Percentiles rank a stretch among this genome's conserved stretches.
Conservation (phyloP, 225 moss, liverwort and hornwort species). For the Asterella californica region DNA sequence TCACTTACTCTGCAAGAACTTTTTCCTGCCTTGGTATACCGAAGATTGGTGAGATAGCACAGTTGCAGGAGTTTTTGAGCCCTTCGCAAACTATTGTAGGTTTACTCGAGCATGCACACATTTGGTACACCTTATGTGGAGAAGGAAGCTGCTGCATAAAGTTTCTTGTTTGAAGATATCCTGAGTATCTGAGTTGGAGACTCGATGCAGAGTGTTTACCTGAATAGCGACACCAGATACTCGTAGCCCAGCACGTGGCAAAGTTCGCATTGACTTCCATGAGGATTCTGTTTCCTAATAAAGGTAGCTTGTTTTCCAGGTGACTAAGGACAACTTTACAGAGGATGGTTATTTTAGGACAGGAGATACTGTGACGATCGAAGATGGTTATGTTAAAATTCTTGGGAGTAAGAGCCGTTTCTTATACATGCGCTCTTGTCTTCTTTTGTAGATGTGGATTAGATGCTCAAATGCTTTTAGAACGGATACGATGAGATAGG, state of each 20-base stretch:
- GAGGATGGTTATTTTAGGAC: slow-evolving; percentile 82
- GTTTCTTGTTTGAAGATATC: neutral
- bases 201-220: neutral
- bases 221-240: neutral
- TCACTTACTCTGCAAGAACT: neutral
- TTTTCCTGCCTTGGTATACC: neutral
- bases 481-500: neutral
- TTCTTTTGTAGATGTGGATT: neutral
- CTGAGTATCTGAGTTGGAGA: neutral
- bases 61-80: neutral
- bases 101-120: neutral
- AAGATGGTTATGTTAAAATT: slow-evolving; percentile 72
- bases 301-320: slow-evolving; percentile 36
- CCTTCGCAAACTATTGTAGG: neutral
- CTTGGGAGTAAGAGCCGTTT: slow-evolving; percentile 63
- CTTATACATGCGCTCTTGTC: neutral
- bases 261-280: neutral
- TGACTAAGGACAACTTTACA: slow-evolving; percentile 64
- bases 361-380: slow-evolving; percentile 69
- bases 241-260: neutral
- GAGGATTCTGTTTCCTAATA: neutral
- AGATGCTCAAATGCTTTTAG: neutral
- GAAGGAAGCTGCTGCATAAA: neutral
- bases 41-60: neutral
- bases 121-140: neutral